phyloP scores from a whole-genome alignment of 495 filamentous ascomycete species.

The Podospora pseudoanserina region DNA sequence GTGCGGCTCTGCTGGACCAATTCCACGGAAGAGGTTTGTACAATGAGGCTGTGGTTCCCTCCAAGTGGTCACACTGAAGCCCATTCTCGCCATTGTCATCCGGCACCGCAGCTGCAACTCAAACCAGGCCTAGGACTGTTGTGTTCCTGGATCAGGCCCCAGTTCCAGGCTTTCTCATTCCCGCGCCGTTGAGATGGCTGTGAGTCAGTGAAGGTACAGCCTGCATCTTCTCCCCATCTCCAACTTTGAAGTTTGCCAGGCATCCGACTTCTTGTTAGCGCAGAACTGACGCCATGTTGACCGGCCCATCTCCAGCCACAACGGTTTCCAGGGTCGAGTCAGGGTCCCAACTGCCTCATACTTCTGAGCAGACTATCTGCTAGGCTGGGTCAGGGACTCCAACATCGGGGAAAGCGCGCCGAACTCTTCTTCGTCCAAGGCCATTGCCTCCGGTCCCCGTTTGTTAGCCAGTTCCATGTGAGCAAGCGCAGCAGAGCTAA shows the following conservation, averaged over 20 bases:
- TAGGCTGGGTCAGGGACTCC: neutral
- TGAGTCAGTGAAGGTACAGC: neutral
- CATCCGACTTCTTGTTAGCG: neutral
- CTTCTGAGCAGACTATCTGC: neutral
- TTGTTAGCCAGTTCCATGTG: neutral
- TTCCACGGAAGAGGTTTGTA: neutral
- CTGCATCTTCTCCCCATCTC: neutral
- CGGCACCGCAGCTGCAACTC: neutral
- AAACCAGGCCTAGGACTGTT: neutral
- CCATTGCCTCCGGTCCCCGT: constrained; percentile 1
- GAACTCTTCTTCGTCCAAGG: neutral
- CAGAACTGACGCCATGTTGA: neutral
- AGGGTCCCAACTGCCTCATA: constrained; percentile 1
- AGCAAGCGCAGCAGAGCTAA: constrained; percentile 7
- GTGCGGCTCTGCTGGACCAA: neutral
- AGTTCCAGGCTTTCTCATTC: neutral
- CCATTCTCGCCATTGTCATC: neutral
- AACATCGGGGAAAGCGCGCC: neutral
- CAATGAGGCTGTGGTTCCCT: neutral
- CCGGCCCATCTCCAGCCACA: neutral
- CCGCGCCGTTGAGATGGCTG: neutral
- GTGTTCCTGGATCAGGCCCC: neutral
- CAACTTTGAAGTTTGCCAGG: neutral
- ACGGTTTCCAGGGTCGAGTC: neutral
- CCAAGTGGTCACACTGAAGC: neutral